Evolutionary conservation across 2,329 filamentous ascomycete species (phyloP), one percentile per base, ranked within the genome.

Genomic region (Hypoxylon rubiginosum): DNA sequence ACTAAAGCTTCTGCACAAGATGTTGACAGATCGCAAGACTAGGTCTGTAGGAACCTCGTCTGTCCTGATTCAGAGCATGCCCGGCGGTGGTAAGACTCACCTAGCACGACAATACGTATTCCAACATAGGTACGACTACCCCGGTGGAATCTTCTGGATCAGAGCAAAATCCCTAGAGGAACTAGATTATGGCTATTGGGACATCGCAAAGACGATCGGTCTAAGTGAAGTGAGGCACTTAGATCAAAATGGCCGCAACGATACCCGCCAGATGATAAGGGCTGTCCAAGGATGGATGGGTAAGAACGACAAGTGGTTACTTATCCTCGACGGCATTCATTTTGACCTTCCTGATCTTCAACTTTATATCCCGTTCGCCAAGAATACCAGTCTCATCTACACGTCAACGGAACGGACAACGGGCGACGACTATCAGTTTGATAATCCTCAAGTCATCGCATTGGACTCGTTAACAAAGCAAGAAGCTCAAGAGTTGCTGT

Each of bases 131-230:
- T 78, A 82, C 4, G 80, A 86, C 64, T 92, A 90, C 70, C 84
- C 86, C 0, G 89, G 89, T 1, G 90, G 90, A 1, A 83, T 91
- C 46, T 92, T 91, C 75, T 92, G 90, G 90, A 83, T 92, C 15
- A 84, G 88, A 52, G 87, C 88, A 8, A 90, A 88, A 68, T 87
- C 86, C 0, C 74, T 82, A 3, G 80, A 86, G 56, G 88, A 90
- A 53, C 81, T 88, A 34, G 85, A 85, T 56, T 85, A 87, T 51
- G 87, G 87, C 32, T 92, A 86, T 73, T 90, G 88, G 86, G 86
- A 89, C 52, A 90, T 92, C 66, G 89, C 88, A 1, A 85, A 86
- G 73, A 85, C 84, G 13, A 85, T 84, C 15, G 83, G 82, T 0
- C 73, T 88, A 21, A 81, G 81, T 21, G 83, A 83, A 41, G 77